Evolutionary conservation across 257 asterid genomes (phyloP).

Genomic region (Coffea canephora): DNA sequence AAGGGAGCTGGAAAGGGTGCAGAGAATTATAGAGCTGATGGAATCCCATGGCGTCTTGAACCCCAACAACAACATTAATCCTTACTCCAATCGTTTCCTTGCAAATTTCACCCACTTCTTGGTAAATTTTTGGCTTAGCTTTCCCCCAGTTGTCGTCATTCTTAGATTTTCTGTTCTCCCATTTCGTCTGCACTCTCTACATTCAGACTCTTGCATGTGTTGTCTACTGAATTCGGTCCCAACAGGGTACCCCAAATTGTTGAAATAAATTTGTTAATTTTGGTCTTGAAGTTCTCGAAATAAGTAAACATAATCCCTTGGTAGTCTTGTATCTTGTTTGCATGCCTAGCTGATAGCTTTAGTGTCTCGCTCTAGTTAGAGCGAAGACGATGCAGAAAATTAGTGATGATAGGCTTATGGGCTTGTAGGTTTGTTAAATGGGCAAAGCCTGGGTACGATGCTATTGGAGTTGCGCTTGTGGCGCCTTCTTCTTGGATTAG

Average conservation of each 20-base stretch:
- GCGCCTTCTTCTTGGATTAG: neutral
- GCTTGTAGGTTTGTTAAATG: too few relatives aligned
- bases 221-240: neutral
- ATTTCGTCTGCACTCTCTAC: neutral
- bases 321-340: neutral
- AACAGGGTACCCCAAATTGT: neutral
- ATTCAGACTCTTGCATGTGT: neutral
- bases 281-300: neutral
- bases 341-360: too few relatives aligned
- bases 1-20: conserved; percentile 62
- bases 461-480: neutral
- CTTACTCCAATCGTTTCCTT: conserved; percentile 60
- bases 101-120: conserved; percentile 59
- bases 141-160: neutral
- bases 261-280: neutral
- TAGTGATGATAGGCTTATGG: neutral
- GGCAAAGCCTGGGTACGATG: neutral
- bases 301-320: neutral
- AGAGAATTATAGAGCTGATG: conserved; percentile 47
- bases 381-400: neutral
- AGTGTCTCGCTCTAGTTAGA: neutral
- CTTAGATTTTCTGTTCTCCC: neutral
- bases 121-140: conserved; percentile 29
- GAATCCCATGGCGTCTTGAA: conserved; percentile 42
- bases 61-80: conserved; percentile 33